phyloP scores from a whole-genome alignment of 371 early-diverging fungal species.

The Dentiscutata heterogama region DNA sequence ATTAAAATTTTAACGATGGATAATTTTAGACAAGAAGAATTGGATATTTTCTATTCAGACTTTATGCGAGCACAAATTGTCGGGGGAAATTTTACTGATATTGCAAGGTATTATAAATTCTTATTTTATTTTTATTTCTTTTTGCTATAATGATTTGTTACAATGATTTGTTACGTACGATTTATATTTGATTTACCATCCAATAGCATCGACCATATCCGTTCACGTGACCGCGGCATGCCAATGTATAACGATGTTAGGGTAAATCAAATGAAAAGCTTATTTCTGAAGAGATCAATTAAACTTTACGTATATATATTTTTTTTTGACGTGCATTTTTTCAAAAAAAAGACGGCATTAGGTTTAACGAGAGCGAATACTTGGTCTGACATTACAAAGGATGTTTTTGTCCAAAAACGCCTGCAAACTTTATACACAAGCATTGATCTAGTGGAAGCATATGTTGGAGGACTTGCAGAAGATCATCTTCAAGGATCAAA shows the following conservation, averaged over 20 bases:
- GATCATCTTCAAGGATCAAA: slow-evolving; percentile 27
- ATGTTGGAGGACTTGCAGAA: slow-evolving; percentile 28
- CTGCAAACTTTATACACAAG: background rate
- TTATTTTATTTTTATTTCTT: background rate
- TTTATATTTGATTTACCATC: background rate
- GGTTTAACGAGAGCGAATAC: background rate
- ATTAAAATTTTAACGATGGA: background rate
- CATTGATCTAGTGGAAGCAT: slow-evolving; percentile 15
- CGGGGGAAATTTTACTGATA: background rate
- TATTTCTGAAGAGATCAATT: too few species aligned
- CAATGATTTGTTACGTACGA: background rate
- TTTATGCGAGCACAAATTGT: background rate
- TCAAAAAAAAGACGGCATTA: background rate
- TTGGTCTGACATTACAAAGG: background rate
- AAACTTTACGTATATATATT: too few species aligned
- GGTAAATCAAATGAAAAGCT: background rate
- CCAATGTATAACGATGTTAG: slow-evolving; percentile 33
- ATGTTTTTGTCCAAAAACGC: background rate
- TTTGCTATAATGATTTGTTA: background rate
- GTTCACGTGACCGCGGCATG: slow-evolving; percentile 12
- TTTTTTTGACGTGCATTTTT: too few species aligned
- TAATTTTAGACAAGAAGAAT: slow-evolving; percentile 44
- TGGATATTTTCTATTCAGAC: slow-evolving; percentile 45
- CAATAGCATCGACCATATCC: background rate
- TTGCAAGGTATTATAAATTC: background rate